Base-by-base conservation (phyloP, 2,329 filamentous ascomycete genomes). In the Fusarium pseudograminearum region DNA sequence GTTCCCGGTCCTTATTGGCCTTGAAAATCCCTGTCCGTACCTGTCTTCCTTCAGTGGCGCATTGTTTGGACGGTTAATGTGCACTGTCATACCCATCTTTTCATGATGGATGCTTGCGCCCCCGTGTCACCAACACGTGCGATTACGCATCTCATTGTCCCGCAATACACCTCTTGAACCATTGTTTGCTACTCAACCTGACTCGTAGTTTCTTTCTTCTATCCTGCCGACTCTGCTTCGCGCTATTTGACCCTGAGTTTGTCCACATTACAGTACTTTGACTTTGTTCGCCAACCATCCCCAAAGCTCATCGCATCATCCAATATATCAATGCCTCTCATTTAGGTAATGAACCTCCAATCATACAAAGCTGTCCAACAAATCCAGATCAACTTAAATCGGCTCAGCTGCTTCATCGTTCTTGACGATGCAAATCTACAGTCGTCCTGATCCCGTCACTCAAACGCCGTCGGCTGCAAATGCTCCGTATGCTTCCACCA, bases 391-490 rank as follows among this genome's bases (percentile, higher is more conserved):
- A 45, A 46, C 55, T 47, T 26, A 38, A 59, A 28, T 15, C 52
- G 31, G 41, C 57, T 38, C 61, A 47, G 58, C 36, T 59, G 26
- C 30, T 36, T 50, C 41, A 46, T 57, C 54, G 36, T 40, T 33
- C 44, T 45, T 22, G 33, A 34, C 50, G 46, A 50, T 70, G 53
- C 57, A 66, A 65, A 62, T 30, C 41, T 60, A 47, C 33, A 51
- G 30, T 51, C 55, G 36, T 47, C 40, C 46, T 60, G 51, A 26
- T 56, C 48, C 61, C 47, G 36, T 57, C 48, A 57, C 38, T 52
- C 67, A 53, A 67, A 73, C 70, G 65, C 70, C 70, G 44, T 57
- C 54, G 45, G 55, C 65, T 63, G 66, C 51, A 70, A 71, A 73
- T 65, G 57, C 65, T 33, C 68, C 53, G 31, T 62, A 60, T 65